phyloP scores from a whole-genome alignment of 2,329 filamentous ascomycete species.

The Sclerotinia sclerotiorum region DNA sequence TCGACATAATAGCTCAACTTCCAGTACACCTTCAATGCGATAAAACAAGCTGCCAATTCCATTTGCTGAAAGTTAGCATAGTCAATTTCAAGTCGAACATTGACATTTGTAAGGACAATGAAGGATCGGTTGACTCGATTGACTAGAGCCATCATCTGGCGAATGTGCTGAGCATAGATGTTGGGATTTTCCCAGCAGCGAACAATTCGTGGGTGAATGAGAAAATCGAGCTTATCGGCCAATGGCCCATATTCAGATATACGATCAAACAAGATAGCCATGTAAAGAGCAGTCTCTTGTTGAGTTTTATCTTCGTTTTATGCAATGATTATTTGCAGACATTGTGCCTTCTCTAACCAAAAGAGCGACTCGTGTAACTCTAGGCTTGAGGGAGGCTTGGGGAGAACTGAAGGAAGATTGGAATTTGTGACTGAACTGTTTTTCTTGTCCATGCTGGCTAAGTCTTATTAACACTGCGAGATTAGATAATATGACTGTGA shows the following conservation, averaged over 20 bases:
- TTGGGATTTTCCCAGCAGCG: neutral
- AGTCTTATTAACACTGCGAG: neutral
- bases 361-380: neutral
- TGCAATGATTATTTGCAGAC: constrained; percentile 1
- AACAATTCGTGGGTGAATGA: neutral
- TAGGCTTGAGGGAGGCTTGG: neutral
- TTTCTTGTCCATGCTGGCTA: neutral
- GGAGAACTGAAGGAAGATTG: neutral
- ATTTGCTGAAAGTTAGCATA: constrained; percentile 13
- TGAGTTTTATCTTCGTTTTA: neutral
- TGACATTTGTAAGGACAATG: neutral
- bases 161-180: neutral
- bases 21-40: neutral
- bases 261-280: neutral
- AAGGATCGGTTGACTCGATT: neutral
- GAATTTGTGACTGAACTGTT: neutral
- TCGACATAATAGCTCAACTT: neutral
- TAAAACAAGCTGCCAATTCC: constrained; percentile 6
- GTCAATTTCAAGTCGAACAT: neutral
- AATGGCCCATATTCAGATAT: constrained; percentile 4
- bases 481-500: neutral
- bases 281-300: constrained; percentile 7
- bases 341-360: neutral
- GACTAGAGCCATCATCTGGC: neutral
- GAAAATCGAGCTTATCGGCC: neutral